Evolutionary conservation across 2,329 filamentous ascomycete species (phyloP).

Genomic region (Magnaporthiopsis poae): DNA sequence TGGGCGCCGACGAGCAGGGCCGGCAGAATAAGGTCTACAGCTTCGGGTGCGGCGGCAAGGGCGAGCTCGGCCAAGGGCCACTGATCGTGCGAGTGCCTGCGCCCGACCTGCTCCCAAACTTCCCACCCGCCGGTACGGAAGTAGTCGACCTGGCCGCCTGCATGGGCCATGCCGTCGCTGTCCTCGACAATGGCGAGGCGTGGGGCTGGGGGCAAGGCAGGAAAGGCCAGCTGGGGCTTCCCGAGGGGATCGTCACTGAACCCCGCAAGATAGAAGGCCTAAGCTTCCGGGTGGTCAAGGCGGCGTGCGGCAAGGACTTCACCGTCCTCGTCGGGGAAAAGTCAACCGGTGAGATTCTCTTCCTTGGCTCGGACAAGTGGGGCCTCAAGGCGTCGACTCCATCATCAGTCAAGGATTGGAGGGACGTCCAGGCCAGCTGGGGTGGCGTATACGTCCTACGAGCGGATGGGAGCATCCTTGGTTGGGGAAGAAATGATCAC

Average conservation of each 20-base stretch:
- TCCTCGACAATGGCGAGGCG: conserved; percentile 64
- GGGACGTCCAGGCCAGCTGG: conserved; percentile 69
- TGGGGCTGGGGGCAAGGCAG: conserved; percentile 85
- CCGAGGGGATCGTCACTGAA: conserved; percentile 39
- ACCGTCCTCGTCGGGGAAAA: conserved; percentile 58
- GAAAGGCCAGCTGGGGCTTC: conserved; percentile 70
- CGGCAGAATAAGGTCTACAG: conserved; percentile 43
- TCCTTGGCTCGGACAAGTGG: conserved; percentile 72
- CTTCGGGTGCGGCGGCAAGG: conserved; percentile 58
- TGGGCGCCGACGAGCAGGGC: conserved; percentile 34
- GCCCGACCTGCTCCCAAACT: conserved; percentile 44
- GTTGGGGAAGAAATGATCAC: conserved; percentile 79
- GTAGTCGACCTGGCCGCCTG: conserved; percentile 60
- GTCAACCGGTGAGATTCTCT: conserved; percentile 45
- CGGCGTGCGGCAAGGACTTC: conserved; percentile 75
- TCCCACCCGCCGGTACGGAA: conserved; percentile 51
- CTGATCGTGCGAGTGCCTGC: conserved; percentile 38
- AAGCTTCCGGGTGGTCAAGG: conserved; percentile 54
- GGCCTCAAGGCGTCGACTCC: conserved; percentile 51
- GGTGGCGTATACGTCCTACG: conserved; percentile 65
- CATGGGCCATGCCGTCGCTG: conserved; percentile 66
- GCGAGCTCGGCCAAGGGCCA: conserved; percentile 59
- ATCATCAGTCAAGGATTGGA: conserved; percentile 45
- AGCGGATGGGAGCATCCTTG: conserved; percentile 47
- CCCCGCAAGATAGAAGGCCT: conserved; percentile 53